Conservation (phyloP, 2,329 filamentous ascomycete genomes). For the Alternaria gaisen region DNA sequence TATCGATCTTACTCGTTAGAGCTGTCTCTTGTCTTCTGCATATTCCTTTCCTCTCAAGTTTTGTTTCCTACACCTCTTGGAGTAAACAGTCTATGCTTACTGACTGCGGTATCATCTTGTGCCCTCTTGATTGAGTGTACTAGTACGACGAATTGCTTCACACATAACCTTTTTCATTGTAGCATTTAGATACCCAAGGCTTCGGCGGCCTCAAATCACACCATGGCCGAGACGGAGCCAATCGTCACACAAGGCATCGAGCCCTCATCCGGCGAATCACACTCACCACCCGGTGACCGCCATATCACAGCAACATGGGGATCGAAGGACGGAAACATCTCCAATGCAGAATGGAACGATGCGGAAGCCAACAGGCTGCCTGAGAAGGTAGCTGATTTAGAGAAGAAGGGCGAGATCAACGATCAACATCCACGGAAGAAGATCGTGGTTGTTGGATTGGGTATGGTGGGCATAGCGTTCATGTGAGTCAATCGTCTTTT, state of each 20-base stretch:
- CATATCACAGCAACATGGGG: slow-evolving; percentile 37
- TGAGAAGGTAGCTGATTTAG: slow-evolving; percentile 51
- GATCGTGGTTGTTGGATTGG: slow-evolving; percentile 84
- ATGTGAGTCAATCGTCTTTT: slow-evolving; percentile 68
- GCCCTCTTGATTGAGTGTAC: slow-evolving; percentile 14
- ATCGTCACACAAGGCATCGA: slow-evolving; percentile 47
- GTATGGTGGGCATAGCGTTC: slow-evolving; percentile 91
- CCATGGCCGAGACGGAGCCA: slow-evolving; percentile 34
- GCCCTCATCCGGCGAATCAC: slow-evolving; percentile 42
- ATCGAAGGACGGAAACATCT: slow-evolving; percentile 47
- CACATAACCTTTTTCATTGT: not conserved
- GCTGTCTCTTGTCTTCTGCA: not conserved
- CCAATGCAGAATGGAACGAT: slow-evolving; percentile 58
- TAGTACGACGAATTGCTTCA: not conserved
- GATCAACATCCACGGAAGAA: slow-evolving; percentile 61
- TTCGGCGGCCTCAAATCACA: not conserved
- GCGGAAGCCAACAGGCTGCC: slow-evolving; percentile 57
- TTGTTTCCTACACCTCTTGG: not conserved
- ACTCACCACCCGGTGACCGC: slow-evolving; percentile 40
- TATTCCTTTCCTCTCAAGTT: not conserved
- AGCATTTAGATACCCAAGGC: not conserved
- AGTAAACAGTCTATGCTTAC: not conserved
- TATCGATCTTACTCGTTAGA: not conserved
- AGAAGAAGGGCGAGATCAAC: slow-evolving; percentile 42
- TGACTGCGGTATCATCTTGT: not conserved